A percentile compares a stretch with the other conserved stretches of the same genome.
Evolutionary conservation across 169 alveolate species (phyloP).

Genomic region (Babesia bovis): DNA sequence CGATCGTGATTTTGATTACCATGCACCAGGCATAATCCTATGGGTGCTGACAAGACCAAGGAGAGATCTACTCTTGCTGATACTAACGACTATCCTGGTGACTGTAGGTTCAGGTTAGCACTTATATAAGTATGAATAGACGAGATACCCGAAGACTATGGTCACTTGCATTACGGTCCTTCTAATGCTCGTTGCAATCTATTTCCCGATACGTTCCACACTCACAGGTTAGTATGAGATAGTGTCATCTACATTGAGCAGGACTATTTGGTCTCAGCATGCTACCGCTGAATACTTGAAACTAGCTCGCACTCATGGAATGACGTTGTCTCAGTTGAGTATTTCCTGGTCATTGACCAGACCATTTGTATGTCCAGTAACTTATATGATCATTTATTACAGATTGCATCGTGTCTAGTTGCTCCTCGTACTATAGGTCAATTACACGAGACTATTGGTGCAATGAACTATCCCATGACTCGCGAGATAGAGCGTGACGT

Average conservation of each 20-base stretch:
- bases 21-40: conserved; percentile 59
- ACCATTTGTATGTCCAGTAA: conserved; percentile 72
- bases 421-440: conserved; percentile 85
- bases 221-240: conserved; percentile 62
- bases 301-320: conserved; percentile 79
- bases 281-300: conserved; percentile 79
- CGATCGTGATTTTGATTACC: no score
- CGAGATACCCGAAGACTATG: conserved; percentile 81
- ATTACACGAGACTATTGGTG: conserved; percentile 74
- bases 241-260: not conserved
- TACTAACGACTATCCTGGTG: conserved; percentile 29
- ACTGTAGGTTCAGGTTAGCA: conserved; percentile 33
- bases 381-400: not conserved
- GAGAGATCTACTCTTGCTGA: conserved; percentile 55
- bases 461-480: conserved; percentile 77
- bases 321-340: conserved; percentile 78
- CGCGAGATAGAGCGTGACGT: conserved; percentile 69
- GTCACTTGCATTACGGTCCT: conserved; percentile 81
- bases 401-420: conserved; percentile 76
- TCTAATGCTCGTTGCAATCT: conserved; percentile 79
- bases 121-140: conserved; percentile 24
- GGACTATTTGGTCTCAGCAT: conserved; percentile 85
- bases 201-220: conserved; percentile 76
- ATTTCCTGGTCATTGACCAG: conserved; percentile 75
- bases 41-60: conserved; percentile 72